Base-by-base conservation (phyloP, 2,329 filamentous ascomycete genomes). In the Stromatinia cepivora region DNA sequence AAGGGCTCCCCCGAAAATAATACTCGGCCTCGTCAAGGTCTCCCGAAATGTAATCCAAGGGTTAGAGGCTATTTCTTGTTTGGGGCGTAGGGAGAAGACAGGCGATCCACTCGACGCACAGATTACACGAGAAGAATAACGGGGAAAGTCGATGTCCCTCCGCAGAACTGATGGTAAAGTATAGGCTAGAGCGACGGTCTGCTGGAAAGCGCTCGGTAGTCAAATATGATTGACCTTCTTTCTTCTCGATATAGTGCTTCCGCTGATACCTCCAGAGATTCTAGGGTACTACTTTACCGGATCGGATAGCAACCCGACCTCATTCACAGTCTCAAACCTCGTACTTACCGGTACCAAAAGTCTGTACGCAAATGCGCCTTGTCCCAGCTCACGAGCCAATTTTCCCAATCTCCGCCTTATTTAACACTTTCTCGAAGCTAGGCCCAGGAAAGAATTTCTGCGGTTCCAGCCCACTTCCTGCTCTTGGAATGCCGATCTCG, bases 21-120 rank as follows among this genome's bases (percentile, higher is more conserved):
- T 54, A 45, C 45, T 53, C 57, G 56, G 65, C 65, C 54, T 67
- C 65, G 70, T 75, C 69, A 71, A 70, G 69, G 69, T 66, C 69
- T 67, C 54, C 70, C 64, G 39, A 62, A 50, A 50, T 50, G 31
- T 17, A 62, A 50, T 62, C 45, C 59, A n/a, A 62, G 59, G 45
- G 45, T 63, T 36, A 59, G 56, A 59, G 34, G 34, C 59, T 64
- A 64, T 50, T 25, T 46, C 57, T 63, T 15, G 48, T 63, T 63
- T 53, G 46, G 56, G 34, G 36, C 56, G 70, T 68, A 71, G 46
- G 64, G 69, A 71, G 67, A 68, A 57, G 59, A 69, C 39, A 53
- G 53, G 46, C 62, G 66, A 62, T 68, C 66, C 66, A 68, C 66
- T 63, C 59, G 57, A 48, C 57, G 57, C 66, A 68, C 66, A 68